Conservation (phyloP, 164 flowering plant species). For the Taxillus chinensis region DNA sequence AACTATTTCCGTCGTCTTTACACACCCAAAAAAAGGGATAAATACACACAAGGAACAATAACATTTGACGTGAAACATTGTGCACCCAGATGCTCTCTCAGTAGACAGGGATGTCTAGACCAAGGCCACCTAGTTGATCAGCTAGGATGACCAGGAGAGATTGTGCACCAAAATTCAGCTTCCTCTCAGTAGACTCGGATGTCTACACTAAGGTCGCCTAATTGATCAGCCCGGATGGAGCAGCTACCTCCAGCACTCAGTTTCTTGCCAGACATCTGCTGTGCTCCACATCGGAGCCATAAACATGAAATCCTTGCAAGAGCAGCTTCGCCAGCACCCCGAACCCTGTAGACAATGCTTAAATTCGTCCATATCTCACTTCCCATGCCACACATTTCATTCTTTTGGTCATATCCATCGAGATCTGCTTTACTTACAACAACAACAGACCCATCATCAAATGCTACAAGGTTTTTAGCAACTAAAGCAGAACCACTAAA, state of each 20-base stretch:
- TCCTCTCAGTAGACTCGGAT: constrained; percentile 41
- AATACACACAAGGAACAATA: too few species aligned
- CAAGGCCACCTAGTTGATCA: constrained; percentile 29
- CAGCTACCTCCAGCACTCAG: constrained; percentile 26
- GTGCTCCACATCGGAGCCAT: constrained; percentile 41
- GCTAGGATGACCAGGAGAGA: too few species aligned
- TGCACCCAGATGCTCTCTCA: constrained; percentile 8
- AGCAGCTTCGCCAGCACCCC: constrained; percentile 59
- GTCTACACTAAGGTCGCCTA: constrained; percentile 49
- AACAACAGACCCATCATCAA: constrained; percentile 72
- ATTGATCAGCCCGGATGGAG: constrained; percentile 30
- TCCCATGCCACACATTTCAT: constrained; percentile 19
- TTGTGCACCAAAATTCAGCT: too few species aligned
- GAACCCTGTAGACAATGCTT: constrained; percentile 46
- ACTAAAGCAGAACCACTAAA: constrained; percentile 42
- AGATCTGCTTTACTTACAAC: constrained; percentile 65
- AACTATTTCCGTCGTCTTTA: too few species aligned
- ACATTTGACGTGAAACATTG: too few species aligned
- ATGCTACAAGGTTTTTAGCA: constrained; percentile 18
- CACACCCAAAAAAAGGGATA: too few species aligned
- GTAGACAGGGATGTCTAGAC: constrained; percentile 59
- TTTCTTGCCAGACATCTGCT: constrained; percentile 19
- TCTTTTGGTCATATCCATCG: constrained; percentile 49
- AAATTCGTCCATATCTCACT: constrained; percentile 49
- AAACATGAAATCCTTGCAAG: constrained; percentile 57